These are phyloP conservation scores for Cryptosporidium canis DNA, from an alignment of 169 alveolate genomes.

Conservation along the genomic window DNA sequence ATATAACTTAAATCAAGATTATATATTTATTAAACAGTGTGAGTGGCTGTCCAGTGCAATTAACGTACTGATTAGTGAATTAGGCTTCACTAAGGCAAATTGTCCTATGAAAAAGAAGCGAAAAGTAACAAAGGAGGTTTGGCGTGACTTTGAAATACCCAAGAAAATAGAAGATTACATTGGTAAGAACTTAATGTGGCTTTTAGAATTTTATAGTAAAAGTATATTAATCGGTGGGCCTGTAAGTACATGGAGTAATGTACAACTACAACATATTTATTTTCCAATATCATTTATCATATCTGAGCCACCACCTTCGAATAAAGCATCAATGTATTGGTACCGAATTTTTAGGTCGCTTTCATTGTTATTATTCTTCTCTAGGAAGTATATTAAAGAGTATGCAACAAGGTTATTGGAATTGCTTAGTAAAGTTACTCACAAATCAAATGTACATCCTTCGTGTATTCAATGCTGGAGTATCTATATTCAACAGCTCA, in stretches of 20 bases:
- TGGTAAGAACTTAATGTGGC: conserved; percentile 52
- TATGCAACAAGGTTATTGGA: conserved; percentile 62
- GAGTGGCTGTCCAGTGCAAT: conserved; percentile 9
- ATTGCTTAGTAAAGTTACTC: conserved; percentile 32
- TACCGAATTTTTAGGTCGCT: conserved; percentile 47
- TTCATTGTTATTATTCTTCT: conserved; percentile 31
- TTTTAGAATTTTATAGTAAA: conserved; percentile 61
- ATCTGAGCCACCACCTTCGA: conserved; percentile 36
- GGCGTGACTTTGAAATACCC: not conserved
- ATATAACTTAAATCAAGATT: not conserved
- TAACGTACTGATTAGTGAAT: not conserved
- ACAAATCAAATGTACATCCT: conserved; percentile 42
- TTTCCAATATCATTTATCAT: conserved; percentile 59
- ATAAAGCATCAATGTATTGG: conserved; percentile 53
- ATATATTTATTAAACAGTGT: conserved; percentile 24
- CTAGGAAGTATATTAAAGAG: conserved; percentile 27
- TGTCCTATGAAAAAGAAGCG: not conserved
- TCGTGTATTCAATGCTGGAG: conserved; percentile 57
- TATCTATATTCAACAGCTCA: not conserved
- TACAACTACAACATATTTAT: conserved; percentile 12
- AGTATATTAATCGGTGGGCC: conserved; percentile 21
- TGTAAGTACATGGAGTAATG: not conserved
- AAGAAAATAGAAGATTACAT: not conserved
- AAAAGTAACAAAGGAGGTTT: not conserved
- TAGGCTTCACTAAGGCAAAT: not conserved